Evolutionary conservation across 140 eudicot species (phyloP).

Genomic region (Senecio squalidus): DNA sequence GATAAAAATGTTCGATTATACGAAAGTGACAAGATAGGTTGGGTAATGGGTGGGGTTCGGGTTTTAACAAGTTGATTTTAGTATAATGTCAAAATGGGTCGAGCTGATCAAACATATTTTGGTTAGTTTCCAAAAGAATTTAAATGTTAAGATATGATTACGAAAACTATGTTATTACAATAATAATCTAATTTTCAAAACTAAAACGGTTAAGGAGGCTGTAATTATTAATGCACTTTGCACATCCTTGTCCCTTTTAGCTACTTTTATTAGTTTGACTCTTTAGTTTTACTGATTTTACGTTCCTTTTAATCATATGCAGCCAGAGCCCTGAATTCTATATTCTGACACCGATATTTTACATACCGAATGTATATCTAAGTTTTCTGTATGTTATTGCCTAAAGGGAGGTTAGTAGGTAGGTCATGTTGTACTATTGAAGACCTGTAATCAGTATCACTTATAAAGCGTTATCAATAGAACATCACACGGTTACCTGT

Average conservation of each 20-base stretch:
- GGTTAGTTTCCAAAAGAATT: too few species aligned
- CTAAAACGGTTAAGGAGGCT: neutral
- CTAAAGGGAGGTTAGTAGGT: neutral
- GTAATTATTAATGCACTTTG: neutral
- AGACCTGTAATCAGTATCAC: too few species aligned
- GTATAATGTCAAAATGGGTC: too few species aligned
- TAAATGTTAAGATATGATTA: too few species aligned
- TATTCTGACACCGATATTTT: neutral
- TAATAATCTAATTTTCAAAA: neutral
- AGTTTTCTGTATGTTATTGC: neutral
- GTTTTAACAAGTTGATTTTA: neutral
- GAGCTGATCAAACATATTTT: too few species aligned
- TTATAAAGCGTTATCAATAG: too few species aligned
- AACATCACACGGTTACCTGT: too few species aligned
- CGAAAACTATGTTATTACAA: neutral
- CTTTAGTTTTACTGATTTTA: neutral
- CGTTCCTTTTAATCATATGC: neutral
- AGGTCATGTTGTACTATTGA: too few species aligned
- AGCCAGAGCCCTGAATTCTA: neutral
- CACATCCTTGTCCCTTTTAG: neutral
- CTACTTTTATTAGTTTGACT: neutral
- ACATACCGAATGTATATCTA: neutral
- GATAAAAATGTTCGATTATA: conserved; percentile 2
- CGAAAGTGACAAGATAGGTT: too few species aligned
- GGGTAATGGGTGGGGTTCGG: too few species aligned